These are phyloP conservation scores for Lentinula sp. DNA, from an alignment of 768 basidiomycete species.

Conservation along the genomic window DNA sequence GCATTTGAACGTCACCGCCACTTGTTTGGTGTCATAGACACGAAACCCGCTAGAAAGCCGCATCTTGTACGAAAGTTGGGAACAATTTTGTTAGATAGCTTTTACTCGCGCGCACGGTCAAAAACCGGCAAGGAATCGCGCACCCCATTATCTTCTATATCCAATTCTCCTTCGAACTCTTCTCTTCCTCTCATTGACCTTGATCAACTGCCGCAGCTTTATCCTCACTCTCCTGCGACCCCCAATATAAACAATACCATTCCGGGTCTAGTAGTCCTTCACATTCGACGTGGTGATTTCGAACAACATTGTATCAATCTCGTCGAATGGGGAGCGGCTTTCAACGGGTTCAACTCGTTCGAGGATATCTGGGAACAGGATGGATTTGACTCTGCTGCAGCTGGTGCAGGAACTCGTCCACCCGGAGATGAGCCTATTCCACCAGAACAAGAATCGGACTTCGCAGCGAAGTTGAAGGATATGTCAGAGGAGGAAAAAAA, in stretches of 20 bases:
- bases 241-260: slow-evolving; percentile 1
- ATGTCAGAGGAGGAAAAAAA: neutral
- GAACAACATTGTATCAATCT: slow-evolving; percentile 39
- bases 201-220: neutral
- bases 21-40: slow-evolving; percentile 23
- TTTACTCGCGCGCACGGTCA: neutral
- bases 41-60: neutral
- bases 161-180: slow-evolving; percentile 12
- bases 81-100: neutral
- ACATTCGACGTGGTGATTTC: slow-evolving; percentile 55
- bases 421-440: neutral
- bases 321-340: slow-evolving; percentile 31
- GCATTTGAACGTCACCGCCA: slow-evolving; percentile 41
- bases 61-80: neutral
- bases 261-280: slow-evolving; percentile 49
- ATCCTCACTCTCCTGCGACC: slow-evolving; percentile 18
- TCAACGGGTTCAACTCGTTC: slow-evolving; percentile 50
- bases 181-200: slow-evolving; percentile 10
- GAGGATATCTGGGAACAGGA: slow-evolving; percentile 39
- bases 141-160: neutral
- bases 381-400: slow-evolving; percentile 21
- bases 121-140: neutral
- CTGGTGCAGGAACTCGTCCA: neutral
- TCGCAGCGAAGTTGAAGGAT: slow-evolving; percentile 4
- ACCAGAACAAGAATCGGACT: neutral